Evolutionary conservation across 495 filamentous ascomycete species (phyloP), one percentile per base, ranked within the genome.

Genomic region (Trichocladium antarcticum): DNA sequence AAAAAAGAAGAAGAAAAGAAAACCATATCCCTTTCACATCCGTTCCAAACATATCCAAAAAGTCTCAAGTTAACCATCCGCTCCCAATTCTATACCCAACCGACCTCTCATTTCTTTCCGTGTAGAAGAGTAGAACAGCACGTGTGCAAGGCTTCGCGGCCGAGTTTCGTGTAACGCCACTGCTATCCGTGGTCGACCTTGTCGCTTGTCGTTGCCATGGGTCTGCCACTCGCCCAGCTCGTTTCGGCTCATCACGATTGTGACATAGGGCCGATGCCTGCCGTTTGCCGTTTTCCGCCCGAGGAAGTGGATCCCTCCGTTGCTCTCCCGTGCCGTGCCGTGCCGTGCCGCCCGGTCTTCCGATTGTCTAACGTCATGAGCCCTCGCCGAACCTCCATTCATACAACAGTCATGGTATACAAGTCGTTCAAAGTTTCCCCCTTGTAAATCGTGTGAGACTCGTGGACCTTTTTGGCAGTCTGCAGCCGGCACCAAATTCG

Each of bases 321-420:
- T 28, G 28, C 31, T 31, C 27, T 53, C 39, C 50, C 50, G 50
- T 48, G 37, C 50, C 57, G 54, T 59, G 41, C 51, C 50, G 44
- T 59, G 41, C 59, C 57, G 57, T 53, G 34, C 40, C 53, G 53
- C 46, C 35, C 45, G 29, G 24, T 45, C 37, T 37, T 15, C 42
- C 24, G 37, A 16, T 40, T 27, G 29, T 41, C 51, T 45, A 31
- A 10, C 42, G 16, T 17, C 36, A 31, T 47, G 17, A 51, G 24
- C 45, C 41, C 37, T 27, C 24, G 8, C 4, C 3, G 8, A 27
- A 27, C 24, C 24, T 27, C 24, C 24, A 4, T 35, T 15, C 15
- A 10, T 15, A 12, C 32, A 35, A 4, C 32, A 15, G 32, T n/a
- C n/a, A n/a, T n/a, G n/a, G n/a, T n/a, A n/a, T n/a, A n/a, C n/a